Base-by-base conservation (phyloP, 2,329 filamentous ascomycete genomes). In the Cylindrodendrum hubeiense region DNA sequence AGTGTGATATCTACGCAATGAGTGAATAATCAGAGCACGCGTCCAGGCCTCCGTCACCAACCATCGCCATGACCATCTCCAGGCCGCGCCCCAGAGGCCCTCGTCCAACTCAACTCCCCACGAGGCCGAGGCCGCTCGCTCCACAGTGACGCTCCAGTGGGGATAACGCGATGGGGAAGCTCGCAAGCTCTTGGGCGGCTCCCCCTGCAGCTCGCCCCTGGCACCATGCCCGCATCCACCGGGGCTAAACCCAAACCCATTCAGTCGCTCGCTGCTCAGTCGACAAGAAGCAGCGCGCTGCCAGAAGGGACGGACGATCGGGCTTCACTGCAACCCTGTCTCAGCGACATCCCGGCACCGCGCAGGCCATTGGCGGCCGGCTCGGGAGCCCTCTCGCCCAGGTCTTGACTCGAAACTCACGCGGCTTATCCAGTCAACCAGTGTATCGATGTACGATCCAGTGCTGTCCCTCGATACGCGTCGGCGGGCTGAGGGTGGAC, bases 71-170 rank as follows among this genome's bases (percentile, higher is more conserved):
- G n/a, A 39, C 37, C 37, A 39, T 39, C 28, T 30, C 28, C 28
- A 30, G 8, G 8, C 28, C 8, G 28, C 28, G n/a, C n/a, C n/a
- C n/a, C 54, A 60, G 50, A 41, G 17, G 34, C 21, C 30, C 22
- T 24, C 22, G 10, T n/a, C n/a, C 28, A 24, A n/a, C n/a, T 19
- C 39, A 55, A 33, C 17, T 30, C 26, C 28, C 30, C 37, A 56
- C 41, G 12, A 30, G 22, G 21, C 9, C 46, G 54, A n/a, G 12
- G 10, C 17, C 17, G 28, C 60, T 63, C 17, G 28, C 60, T 63
- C 60, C 60, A 50, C 61, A 55, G 53, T 64, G 61, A 64, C 61
- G 50, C 61, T 44, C 43, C 9, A 53, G 41, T 53, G 53, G 49
- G 41, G 50, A 60, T 37, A 39, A 24, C 44, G 51, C 22, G 15